A percentile compares a stretch with the other conserved stretches of the same genome.
These are phyloP conservation scores for Nigrospora oryzae DNA, from an alignment of 2,329 filamentous ascomycete genomes.

Conservation along the genomic window DNA sequence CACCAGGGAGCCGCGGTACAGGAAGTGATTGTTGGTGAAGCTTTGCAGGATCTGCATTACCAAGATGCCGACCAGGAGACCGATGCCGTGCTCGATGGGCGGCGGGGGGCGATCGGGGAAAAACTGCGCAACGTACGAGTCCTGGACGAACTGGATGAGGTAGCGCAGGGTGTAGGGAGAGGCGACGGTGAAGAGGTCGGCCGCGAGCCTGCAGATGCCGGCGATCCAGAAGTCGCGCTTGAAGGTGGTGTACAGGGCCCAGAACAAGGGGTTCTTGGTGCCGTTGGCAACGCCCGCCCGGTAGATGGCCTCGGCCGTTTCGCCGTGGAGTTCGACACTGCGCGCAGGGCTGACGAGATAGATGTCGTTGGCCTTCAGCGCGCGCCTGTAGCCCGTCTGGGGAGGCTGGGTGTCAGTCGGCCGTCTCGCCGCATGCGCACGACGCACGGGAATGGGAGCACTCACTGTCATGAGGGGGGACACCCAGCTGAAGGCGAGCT, in stretches of 20 bases:
- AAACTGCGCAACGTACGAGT: slow-evolving; percentile 59
- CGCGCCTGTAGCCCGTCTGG: slow-evolving; percentile 62
- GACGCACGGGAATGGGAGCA: not conserved
- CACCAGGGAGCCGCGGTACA: slow-evolving; percentile 80
- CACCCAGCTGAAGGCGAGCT: slow-evolving; percentile 79
- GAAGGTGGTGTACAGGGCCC: slow-evolving; percentile 77
- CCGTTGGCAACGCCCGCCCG: slow-evolving; percentile 53
- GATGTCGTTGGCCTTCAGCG: slow-evolving; percentile 72
- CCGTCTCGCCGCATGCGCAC: not conserved
- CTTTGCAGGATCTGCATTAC: slow-evolving; percentile 75
- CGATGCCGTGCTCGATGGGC: slow-evolving; percentile 62
- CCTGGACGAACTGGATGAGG: slow-evolving; percentile 70
- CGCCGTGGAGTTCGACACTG: slow-evolving; percentile 57
- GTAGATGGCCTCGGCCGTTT: slow-evolving; percentile 57
- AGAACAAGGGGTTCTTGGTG: slow-evolving; percentile 61
- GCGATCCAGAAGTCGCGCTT: slow-evolving; percentile 73
- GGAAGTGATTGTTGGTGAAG: slow-evolving; percentile 73
- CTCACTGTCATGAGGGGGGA: slow-evolving; percentile 66
- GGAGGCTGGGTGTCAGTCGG: not conserved
- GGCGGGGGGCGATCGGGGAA: slow-evolving; percentile 41
- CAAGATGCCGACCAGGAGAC: slow-evolving; percentile 72
- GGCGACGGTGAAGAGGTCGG: slow-evolving; percentile 66
- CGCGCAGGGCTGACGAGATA: slow-evolving; percentile 76
- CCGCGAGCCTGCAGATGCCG: slow-evolving; percentile 60
- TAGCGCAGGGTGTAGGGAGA: slow-evolving; percentile 76